Base-by-base conservation (phyloP, 306 rosid species). In the Cicer chorassanicum region DNA sequence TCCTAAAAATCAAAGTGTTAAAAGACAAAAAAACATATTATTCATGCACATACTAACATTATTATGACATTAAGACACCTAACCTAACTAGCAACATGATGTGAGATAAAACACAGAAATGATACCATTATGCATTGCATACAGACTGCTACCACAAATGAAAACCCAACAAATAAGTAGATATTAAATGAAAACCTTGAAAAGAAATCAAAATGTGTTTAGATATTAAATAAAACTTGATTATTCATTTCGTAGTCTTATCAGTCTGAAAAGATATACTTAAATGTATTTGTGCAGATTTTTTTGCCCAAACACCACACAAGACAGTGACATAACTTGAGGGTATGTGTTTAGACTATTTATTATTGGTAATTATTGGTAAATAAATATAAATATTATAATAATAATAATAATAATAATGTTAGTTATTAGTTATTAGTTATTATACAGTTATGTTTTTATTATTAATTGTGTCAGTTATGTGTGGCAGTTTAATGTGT, bases 171-270 rank as follows among this genome's bases (percentile, higher is more conserved):
- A 4, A 63, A 56, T 42, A 51, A 48, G 65, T 78, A 6, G 36
- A 63, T 53, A 65, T 70, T 74, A 11, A 13, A 43, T 46, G 18
- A 65, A 29, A 4, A 29, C 36, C 5, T 29, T 4, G 36, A 29
- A 53, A 79, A 34, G 54, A 14, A 59, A 63, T 79, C 74, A 54
- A 43, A 46, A 6, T 43, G 73, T 42, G 68, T 72, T 18, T 9
- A 5, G 5, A 61, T 70, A 51, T 50, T 7, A 4, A 36, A 71
- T 24, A 29, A 15, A 62, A 5, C 14, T 19, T 64, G 43, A 29
- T 4, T 13, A 43, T 54, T 72, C 36, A 16, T 15, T 51, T 19
- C 10, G 6, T 6, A 9, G 34, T 65, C 36, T 29, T 19, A 24
- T 66, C 34, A 29, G 14, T 4, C 34, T 43, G 36, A 46, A 15